Evolutionary conservation across 2,329 filamentous ascomycete genomes (phyloP).

Genomic region (Aspergillus intermedius): DNA sequence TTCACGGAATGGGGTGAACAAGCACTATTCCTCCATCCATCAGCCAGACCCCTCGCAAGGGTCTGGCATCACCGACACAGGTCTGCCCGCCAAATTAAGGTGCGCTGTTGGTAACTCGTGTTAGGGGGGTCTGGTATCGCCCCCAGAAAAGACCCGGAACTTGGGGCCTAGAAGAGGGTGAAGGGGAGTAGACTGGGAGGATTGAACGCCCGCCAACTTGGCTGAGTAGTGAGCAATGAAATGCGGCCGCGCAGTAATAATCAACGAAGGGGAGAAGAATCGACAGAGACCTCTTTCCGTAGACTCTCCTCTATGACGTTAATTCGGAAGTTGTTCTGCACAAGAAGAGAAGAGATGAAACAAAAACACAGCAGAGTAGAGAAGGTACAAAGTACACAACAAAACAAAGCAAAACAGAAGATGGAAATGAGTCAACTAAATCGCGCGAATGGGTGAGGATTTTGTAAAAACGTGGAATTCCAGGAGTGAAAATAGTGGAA

Average conservation of each 20-base stretch:
- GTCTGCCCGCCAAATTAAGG: constrained; percentile 29
- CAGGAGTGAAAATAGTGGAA: not conserved
- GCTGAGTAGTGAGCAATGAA: constrained; percentile 49
- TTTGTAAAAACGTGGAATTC: no score
- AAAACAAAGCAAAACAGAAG: not conserved
- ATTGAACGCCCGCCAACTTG: constrained; percentile 89
- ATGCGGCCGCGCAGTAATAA: constrained; percentile 38
- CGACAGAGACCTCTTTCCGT: constrained; percentile 5
- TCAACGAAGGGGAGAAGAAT: constrained; percentile 8
- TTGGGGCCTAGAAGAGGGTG: constrained; percentile 88
- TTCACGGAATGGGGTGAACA: constrained; percentile 15
- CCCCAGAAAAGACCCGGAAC: constrained; percentile 91
- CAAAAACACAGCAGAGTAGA: not conserved
- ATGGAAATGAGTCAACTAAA: not conserved
- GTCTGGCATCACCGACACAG: constrained; percentile 34
- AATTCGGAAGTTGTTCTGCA: not conserved
- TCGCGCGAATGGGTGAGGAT: no score
- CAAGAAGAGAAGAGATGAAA: not conserved
- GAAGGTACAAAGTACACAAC: not conserved
- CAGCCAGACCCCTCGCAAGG: constrained; percentile 39
- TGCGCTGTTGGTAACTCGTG: constrained; percentile 43
- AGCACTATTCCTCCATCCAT: constrained; percentile 29
- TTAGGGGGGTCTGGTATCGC: constrained; percentile 98
- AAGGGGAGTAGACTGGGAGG: constrained; percentile 64
- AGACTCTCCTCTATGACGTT: constrained; percentile 7